Percentiles rank a stretch among this genome's conserved stretches.
phyloP scores from a whole-genome alignment of 331 rosid genomes.

The Saraca asoca region DNA sequence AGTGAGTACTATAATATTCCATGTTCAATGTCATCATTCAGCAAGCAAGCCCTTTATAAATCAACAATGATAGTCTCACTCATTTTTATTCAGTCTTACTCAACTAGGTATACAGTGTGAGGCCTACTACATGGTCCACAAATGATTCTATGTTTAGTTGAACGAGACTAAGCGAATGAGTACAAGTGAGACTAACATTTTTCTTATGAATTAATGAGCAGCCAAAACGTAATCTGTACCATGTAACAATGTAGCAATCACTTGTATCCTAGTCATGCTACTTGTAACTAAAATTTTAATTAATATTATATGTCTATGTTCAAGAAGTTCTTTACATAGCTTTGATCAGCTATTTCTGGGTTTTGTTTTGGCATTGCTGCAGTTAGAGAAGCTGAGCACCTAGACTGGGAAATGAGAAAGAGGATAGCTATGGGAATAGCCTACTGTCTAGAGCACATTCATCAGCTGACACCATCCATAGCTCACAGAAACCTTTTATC shows the following conservation, averaged over 20 bases:
- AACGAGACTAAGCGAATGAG: too few relatives aligned
- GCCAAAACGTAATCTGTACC: too few relatives aligned
- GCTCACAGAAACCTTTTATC: conserved; percentile 61
- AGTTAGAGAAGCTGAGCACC: conserved; percentile 87
- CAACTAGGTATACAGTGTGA: too few relatives aligned
- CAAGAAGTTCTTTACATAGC: neutral
- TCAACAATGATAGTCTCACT: neutral
- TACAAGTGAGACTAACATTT: too few relatives aligned
- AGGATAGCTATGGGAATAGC: conserved; percentile 94
- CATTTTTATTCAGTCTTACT: too few relatives aligned
- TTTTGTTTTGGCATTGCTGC: conserved; percentile 36
- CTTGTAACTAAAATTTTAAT: too few relatives aligned
- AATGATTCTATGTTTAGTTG: too few relatives aligned
- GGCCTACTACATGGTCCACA: too few relatives aligned
- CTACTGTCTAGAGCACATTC: conserved; percentile 81
- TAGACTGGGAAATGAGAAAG: conserved; percentile 81
- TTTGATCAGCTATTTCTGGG: neutral
- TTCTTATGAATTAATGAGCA: too few relatives aligned
- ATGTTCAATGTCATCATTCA: conserved; percentile 1
- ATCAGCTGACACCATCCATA: conserved; percentile 69
- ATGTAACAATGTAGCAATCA: too few relatives aligned
- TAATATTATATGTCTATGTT: too few relatives aligned
- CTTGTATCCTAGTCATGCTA: too few relatives aligned
- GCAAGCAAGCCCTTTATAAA: neutral
- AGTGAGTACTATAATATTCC: conserved; percentile 49